A percentile compares a stretch with the other conserved stretches of the same genome.
phyloP scores from a whole-genome alignment of 169 alveolate species.

The Neospora caninum region DNA sequence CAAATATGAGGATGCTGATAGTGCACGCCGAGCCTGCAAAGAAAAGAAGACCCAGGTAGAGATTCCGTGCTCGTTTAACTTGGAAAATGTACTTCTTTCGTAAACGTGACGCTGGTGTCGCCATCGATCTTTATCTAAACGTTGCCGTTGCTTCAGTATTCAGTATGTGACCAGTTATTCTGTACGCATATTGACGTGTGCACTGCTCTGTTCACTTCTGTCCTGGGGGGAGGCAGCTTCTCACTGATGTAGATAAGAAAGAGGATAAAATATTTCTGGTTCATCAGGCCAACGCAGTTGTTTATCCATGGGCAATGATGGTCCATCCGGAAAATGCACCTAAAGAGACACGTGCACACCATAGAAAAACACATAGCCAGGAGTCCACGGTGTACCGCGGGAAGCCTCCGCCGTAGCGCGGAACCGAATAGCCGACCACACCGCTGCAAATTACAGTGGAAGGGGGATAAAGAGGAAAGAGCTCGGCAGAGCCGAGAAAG shows the following conservation, averaged over 20 bases:
- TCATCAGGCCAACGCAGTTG: conserved; percentile 90
- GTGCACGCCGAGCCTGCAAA: conserved; percentile 16
- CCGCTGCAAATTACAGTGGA: background rate
- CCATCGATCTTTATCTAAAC: too few species aligned
- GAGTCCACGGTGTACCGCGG: too few species aligned
- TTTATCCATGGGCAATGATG: conserved; percentile 91
- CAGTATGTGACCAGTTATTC: too few species aligned
- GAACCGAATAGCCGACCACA: background rate
- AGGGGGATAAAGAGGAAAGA: background rate
- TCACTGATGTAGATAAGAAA: conserved; percentile 81
- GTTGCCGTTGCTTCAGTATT: too few species aligned
- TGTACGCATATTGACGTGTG: too few species aligned
- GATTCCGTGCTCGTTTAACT: too few species aligned
- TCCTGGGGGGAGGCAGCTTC: background rate
- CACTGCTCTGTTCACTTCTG: too few species aligned
- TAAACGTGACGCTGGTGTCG: too few species aligned
- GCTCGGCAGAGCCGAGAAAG: background rate
- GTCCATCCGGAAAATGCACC: conserved; percentile 81
- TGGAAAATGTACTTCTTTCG: too few species aligned
- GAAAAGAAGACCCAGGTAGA: too few species aligned
- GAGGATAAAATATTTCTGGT: conserved; percentile 86
- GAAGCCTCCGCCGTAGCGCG: background rate
- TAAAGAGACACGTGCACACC: background rate
- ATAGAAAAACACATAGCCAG: too few species aligned
- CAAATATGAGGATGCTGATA: background rate